Evolutionary conservation across 1,284 basidiomycete genomes (phyloP).

Genomic region (Trichosporon sp.): DNA sequence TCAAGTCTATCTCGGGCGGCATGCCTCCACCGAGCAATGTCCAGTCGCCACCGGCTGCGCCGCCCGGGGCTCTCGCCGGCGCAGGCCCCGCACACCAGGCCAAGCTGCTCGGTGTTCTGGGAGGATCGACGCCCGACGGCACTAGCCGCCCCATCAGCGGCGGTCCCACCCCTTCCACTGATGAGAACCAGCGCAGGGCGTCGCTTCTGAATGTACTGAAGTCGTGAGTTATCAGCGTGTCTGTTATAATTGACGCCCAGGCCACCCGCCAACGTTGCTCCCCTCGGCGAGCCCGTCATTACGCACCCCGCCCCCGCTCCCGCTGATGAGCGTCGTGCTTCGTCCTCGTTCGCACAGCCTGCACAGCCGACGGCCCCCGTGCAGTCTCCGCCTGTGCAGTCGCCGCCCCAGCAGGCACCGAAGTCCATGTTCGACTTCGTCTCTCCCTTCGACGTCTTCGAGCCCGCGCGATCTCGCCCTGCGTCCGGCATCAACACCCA

Average conservation of each 20-base stretch:
- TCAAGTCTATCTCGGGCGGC: slow-evolving; percentile 40
- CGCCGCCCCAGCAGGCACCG: slow-evolving; percentile 1
- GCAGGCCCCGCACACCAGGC: slow-evolving; percentile 27
- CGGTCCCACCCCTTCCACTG: background rate
- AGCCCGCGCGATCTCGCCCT: slow-evolving; percentile 31
- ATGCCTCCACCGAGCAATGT: slow-evolving; percentile 10
- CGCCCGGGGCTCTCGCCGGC: background rate
- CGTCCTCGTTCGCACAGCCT: slow-evolving; percentile 4
- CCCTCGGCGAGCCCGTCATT: slow-evolving; percentile 28
- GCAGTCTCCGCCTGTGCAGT: background rate
- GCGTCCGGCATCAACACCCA: background rate
- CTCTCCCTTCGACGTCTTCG: slow-evolving; percentile 52
- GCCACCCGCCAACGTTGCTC: background rate
- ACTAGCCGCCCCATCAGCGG: slow-evolving; percentile 23
- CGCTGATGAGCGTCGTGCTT: background rate
- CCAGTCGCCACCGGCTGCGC: slow-evolving; percentile 24
- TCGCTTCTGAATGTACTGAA: slow-evolving; percentile 28
- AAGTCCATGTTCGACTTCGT: slow-evolving; percentile 52
- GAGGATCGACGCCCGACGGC: slow-evolving; percentile 21
- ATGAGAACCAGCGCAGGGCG: slow-evolving; percentile 23
- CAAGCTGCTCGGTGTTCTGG: slow-evolving; percentile 34
- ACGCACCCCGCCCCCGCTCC: slow-evolving; percentile 19
- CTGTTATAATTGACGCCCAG: background rate
- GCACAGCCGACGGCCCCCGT: background rate
- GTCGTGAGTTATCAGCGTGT: slow-evolving; percentile 18